Percentiles rank a stretch among this genome's conserved stretches.
Conservation (phyloP, 2,329 filamentous ascomycete genomes). For the Phaeophleospora eucalypticola region DNA sequence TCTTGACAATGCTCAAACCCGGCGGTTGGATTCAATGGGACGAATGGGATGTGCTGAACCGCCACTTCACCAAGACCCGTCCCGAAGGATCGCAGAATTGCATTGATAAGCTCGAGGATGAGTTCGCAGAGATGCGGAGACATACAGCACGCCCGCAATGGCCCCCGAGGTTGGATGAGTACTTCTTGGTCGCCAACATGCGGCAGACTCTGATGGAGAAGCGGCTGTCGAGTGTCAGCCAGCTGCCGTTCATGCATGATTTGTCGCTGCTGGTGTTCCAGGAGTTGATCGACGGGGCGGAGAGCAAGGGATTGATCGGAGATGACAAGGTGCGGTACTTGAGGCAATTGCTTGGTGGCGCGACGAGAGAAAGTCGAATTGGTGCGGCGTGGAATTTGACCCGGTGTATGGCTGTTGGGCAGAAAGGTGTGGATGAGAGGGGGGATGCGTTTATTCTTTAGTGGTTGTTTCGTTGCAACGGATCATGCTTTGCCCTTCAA, state of each 20-base stretch:
- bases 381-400: slow-evolving; percentile 23
- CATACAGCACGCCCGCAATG: slow-evolving; percentile 17
- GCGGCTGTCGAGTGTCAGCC: slow-evolving; percentile 14
- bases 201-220: slow-evolving; percentile 20
- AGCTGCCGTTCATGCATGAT: slow-evolving; percentile 21
- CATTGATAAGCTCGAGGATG: slow-evolving; percentile 21
- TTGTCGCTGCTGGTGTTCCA: slow-evolving; percentile 19
- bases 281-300: slow-evolving; percentile 21
- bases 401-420: slow-evolving; percentile 19
- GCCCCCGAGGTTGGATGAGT: slow-evolving; percentile 17
- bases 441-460: slow-evolving; percentile 8
- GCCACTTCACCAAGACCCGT: slow-evolving; percentile 18
- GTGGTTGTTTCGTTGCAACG: too few relatives aligned
- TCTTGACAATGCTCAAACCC: slow-evolving; percentile 20
- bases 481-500: too few relatives aligned
- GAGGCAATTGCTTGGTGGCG: slow-evolving; percentile 15
- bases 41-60: slow-evolving; percentile 21
- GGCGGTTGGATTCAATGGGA: slow-evolving; percentile 23
- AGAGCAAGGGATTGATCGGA: slow-evolving; percentile 14
- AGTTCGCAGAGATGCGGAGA: slow-evolving; percentile 17
- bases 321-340: slow-evolving; percentile 14
- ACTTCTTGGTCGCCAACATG: slow-evolving; percentile 16
- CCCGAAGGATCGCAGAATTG: slow-evolving; percentile 8
- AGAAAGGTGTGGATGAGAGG: slow-evolving; percentile 12
- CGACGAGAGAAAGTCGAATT: slow-evolving; percentile 17